Base-by-base conservation (phyloP, 306 rosid genomes). In the Cicer chorassanicum region DNA sequence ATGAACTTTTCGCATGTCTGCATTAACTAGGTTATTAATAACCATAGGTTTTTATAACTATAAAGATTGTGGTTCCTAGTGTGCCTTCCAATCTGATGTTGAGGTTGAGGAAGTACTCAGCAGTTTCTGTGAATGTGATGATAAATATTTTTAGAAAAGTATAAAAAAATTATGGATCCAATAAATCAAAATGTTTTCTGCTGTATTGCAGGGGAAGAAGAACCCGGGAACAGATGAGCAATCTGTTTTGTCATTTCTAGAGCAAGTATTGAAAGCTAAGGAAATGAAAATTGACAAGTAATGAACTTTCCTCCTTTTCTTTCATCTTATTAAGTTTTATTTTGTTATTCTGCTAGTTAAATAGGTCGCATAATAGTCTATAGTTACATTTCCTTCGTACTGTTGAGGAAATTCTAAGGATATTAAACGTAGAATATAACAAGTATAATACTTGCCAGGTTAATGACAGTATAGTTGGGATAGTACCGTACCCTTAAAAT, bases 241-340 rank as follows among this genome's bases (percentile, higher is more conserved):
- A 21, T 68, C 97, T 7, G 99, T 92, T 77, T 64, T 82, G 84
- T 76, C 83, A 39, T 94, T 94, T 85, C 81, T 94, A 72, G 55
- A 80, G 34, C 85, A 86, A 86, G 99, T 92, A 76, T 63, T 79
- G 90, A 72, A 73, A 69, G 97, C 97, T 70, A 85, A 85, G 87
- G 95, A 88, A 84, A 94, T 92, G 92, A 87, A 90, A 86, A 92
- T 91, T 65, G 99, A 94, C 90, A 94, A 89, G 98, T 93, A 82
- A 72, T 48, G 72, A 67, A 16, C 51, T 57, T 70, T 65, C 15
- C 54, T 74, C 81, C 66, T 51, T n/a, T 54, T 76, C 48, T 74
- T 68, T 65, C 59, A 8, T 79, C 39, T 51, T 76, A 21, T 67
- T 43, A 65, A 44, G 16, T 34, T 51, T 46, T 67, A 15, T 60